Evolutionary conservation across 768 basidiomycete species (phyloP), one percentile per base, ranked within the genome.

Genomic region (Leccinum truebloodii): DNA sequence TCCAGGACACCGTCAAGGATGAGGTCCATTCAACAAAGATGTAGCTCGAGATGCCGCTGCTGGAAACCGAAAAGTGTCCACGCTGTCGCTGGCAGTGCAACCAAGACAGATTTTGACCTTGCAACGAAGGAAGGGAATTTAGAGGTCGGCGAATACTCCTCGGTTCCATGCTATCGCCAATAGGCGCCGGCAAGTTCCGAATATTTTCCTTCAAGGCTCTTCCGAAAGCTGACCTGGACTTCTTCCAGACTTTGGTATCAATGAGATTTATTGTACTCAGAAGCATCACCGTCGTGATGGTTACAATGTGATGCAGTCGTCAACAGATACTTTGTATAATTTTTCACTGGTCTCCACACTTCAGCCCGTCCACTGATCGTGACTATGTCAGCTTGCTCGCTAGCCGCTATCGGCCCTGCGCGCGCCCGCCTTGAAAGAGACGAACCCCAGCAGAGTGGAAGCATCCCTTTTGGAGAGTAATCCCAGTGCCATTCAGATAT

Each of bases 201-300:
- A 22, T 28, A 52, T 57, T 56, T 59, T 51, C 58, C 51, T 58
- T n/a, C 44, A 57, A 58, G 52, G 54, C 48, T 57, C 50, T 59
- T 64, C 59, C 55, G 50, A 58, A 60, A 58, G 57, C 49, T 54
- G 60, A 57, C 64, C 34, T 55, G 50, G 39, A 34, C 71, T 71
- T 71, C 70, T 56, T 60, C 53, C 24, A 68, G 66, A 56, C 62
- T 66, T 71, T 69, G 51, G 58, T 37, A 63, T 66, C 68, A 63
- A 49, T 10, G 37, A 67, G 62, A 72, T 71, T 66, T 57, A 70
- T 72, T 66, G 54, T 60, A 20, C 59, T 60, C 12, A 34, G 71
- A 71, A 72, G 70, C 62, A 57, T 61, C 14, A 26, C 49, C 46
- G 71, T 71, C 48, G 69, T 46, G 66, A 68, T 71, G 69, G 71